These are phyloP conservation scores for Salisapilia sapeloensis DNA, from an alignment of 352 stramenopile species.

Conservation along the genomic window DNA sequence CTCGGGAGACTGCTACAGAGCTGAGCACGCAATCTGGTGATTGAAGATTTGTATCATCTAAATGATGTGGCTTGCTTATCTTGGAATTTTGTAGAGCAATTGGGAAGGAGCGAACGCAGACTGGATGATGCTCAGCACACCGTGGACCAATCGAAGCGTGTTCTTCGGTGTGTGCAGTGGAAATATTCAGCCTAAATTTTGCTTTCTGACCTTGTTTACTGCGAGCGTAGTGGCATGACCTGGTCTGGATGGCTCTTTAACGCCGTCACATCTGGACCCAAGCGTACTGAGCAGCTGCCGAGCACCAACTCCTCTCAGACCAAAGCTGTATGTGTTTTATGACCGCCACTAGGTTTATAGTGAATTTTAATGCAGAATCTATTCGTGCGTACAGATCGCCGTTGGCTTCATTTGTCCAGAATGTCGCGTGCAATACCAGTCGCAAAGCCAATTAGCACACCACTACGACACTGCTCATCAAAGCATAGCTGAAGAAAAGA, in stretches of 20 bases:
- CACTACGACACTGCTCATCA: slow-evolving; percentile 43
- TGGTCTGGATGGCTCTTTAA: slow-evolving; percentile 75
- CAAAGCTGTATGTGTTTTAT: neutral
- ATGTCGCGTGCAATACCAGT: slow-evolving; percentile 50
- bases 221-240: slow-evolving; percentile 43
- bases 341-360: neutral
- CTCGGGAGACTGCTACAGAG: slow-evolving; percentile 28
- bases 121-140: slow-evolving; percentile 43
- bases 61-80: neutral
- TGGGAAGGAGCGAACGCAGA: slow-evolving; percentile 26
- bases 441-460: slow-evolving; percentile 22
- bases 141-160: slow-evolving; percentile 34
- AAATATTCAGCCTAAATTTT: slow-evolving; percentile 1
- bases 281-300: slow-evolving; percentile 1
- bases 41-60: slow-evolving; percentile 1
- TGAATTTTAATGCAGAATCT: neutral
- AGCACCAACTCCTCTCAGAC: neutral
- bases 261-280: slow-evolving; percentile 22
- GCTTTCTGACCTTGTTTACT: too few relatives aligned
- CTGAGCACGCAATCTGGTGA: slow-evolving; percentile 42
- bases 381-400: slow-evolving; percentile 21
- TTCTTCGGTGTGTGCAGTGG: slow-evolving; percentile 12
- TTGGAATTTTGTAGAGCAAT: slow-evolving; percentile 17
- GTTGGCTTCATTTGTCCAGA: slow-evolving; percentile 79
- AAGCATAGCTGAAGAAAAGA: neutral